A percentile compares a stretch with the other conserved stretches of the same genome.
Evolutionary conservation across 2,329 filamentous ascomycete genomes (phyloP).

Genomic region (Aureobasidium melanogenum): DNA sequence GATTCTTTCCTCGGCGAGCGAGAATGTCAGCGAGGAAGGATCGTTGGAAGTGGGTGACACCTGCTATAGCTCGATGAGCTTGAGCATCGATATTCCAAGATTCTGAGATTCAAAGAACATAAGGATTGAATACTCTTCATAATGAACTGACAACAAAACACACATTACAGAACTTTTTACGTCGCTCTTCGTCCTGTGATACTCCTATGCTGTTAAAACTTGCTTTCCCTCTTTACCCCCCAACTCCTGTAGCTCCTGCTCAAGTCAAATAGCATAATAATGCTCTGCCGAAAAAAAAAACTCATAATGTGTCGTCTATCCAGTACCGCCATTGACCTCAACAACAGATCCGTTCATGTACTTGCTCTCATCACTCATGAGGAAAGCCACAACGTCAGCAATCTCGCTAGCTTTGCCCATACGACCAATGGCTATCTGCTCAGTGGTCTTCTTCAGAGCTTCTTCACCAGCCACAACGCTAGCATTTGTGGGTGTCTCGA

Average conservation of each 20-base stretch:
- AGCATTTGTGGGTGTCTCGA: constrained; percentile 41
- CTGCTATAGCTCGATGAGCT: too few relatives aligned
- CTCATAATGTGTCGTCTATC: neutral
- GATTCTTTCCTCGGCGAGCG: too few relatives aligned
- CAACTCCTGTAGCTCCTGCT: neutral
- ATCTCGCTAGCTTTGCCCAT: constrained; percentile 39
- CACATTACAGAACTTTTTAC: neutral
- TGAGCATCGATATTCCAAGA: too few relatives aligned
- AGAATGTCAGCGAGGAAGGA: too few relatives aligned
- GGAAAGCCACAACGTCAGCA: constrained; percentile 42
- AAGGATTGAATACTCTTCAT: neutral
- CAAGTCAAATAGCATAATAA: neutral
- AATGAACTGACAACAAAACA: neutral
- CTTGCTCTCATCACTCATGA: constrained; percentile 36
- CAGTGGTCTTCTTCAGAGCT: constrained; percentile 30
- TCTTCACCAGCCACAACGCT: constrained; percentile 41
- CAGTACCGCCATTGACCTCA: constrained; percentile 37
- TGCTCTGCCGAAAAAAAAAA: neutral
- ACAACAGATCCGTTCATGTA: constrained; percentile 42
- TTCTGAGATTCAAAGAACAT: too few relatives aligned
- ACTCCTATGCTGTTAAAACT: too few relatives aligned
- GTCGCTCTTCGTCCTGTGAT: neutral
- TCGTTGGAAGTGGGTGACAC: too few relatives aligned
- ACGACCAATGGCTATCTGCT: constrained; percentile 33
- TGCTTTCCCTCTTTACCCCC: neutral